These are phyloP conservation scores for Fusarium globosum DNA, from an alignment of 2,329 filamentous ascomycete genomes.

Conservation along the genomic window DNA sequence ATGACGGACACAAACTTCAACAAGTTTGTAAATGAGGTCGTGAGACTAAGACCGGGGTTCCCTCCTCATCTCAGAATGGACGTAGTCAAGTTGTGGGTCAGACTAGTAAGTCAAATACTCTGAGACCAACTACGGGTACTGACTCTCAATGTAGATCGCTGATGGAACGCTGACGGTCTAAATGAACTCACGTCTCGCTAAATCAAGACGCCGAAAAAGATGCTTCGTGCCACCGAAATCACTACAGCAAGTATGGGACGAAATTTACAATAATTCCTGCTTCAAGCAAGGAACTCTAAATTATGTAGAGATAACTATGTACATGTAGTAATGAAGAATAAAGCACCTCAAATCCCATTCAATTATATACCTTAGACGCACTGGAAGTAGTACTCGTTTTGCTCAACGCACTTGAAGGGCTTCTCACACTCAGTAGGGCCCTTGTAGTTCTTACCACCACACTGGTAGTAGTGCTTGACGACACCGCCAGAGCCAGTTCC, in stretches of 20 bases:
- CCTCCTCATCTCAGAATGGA: neutral
- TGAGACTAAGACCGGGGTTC: neutral
- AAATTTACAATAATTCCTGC: constrained; percentile 1
- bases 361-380: constrained; percentile 18
- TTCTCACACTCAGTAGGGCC: constrained; percentile 39
- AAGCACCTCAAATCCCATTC: neutral
- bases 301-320: constrained; percentile 36
- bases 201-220: neutral
- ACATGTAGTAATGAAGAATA: constrained; percentile 23
- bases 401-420: constrained; percentile 28
- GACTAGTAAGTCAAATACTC: neutral
- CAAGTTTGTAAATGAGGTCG: neutral
- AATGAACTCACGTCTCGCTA: neutral
- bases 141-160: neutral
- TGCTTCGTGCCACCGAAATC: neutral
- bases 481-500: constrained; percentile 20
- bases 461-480: constrained; percentile 38
- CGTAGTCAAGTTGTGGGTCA: neutral
- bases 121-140: neutral
- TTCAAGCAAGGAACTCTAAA: constrained; percentile 27
- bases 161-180: neutral
- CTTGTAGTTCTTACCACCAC: constrained; percentile 33
- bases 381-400: constrained; percentile 40
- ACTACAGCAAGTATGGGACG: neutral
- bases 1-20: neutral